phyloP scores from a whole-genome alignment of 495 filamentous ascomycete species.

The Penicillium lividum region DNA sequence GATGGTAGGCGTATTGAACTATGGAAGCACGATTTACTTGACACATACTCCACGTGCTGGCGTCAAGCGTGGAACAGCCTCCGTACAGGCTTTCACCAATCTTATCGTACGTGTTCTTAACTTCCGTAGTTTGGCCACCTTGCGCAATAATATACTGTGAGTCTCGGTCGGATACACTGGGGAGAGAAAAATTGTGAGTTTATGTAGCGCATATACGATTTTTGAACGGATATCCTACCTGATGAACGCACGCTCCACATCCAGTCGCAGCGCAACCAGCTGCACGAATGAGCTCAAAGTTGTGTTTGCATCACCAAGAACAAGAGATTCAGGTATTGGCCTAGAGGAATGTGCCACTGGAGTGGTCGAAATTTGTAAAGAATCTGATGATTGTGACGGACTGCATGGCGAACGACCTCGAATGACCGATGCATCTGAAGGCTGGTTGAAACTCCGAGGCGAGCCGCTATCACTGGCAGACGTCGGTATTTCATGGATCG shows the following conservation, averaged over 20 bases:
- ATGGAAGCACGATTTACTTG: constrained; percentile 19
- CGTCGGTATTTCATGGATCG: constrained; percentile 14
- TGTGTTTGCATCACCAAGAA: constrained; percentile 46
- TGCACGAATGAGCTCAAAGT: constrained; percentile 57
- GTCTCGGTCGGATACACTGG: constrained; percentile 57
- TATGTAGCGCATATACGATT: too few relatives aligned
- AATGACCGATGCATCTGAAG: neutral
- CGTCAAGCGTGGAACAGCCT: constrained; percentile 41
- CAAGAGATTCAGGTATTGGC: constrained; percentile 23
- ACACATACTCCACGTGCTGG: constrained; percentile 48
- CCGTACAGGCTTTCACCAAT: constrained; percentile 45
- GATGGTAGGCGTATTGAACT: neutral
- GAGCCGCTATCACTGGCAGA: neutral
- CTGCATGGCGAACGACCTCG: neutral
- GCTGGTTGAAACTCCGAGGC: neutral
- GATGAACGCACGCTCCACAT: constrained; percentile 47
- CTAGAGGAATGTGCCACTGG: constrained; percentile 3
- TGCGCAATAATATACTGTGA: constrained; percentile 61
- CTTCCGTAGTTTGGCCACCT: constrained; percentile 43
- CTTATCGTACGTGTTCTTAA: constrained; percentile 35
- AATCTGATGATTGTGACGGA: neutral
- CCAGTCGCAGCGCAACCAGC: constrained; percentile 48
- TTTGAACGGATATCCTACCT: constrained; percentile 25
- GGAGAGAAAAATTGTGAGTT: neutral
- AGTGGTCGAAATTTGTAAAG: neutral